A percentile compares a stretch with the other conserved stretches of the same genome.
Conservation (phyloP, 2,329 filamentous ascomycete genomes). For the Coleophoma crateriformis region DNA sequence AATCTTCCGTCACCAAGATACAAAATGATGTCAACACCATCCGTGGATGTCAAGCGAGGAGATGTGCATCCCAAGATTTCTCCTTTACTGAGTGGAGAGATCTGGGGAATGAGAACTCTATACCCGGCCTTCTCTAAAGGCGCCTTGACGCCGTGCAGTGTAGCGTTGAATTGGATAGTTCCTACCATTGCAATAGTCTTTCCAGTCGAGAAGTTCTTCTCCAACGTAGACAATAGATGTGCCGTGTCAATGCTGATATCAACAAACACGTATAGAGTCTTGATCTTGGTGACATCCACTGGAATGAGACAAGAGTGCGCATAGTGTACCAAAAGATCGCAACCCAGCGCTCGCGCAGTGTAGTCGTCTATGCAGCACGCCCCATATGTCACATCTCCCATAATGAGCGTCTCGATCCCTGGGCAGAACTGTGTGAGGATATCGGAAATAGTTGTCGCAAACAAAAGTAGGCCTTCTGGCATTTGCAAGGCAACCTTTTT, state of each 20-base stretch:
- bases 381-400: slow-evolving; percentile 98
- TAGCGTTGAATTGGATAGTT: slow-evolving; percentile 98
- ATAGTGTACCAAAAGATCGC: slow-evolving; percentile 92
- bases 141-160: slow-evolving; percentile 78
- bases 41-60: slow-evolving; percentile 56
- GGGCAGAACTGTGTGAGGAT: slow-evolving; percentile 93
- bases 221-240: slow-evolving; percentile 80
- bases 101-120: slow-evolving; percentile 82
- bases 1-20: slow-evolving; percentile 92
- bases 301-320: slow-evolving; percentile 96
- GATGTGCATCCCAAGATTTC: slow-evolving; percentile 98
- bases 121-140: slow-evolving; percentile 81
- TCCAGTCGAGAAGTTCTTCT: slow-evolving; percentile 78
- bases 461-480: slow-evolving; percentile 89
- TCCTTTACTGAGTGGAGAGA: slow-evolving; percentile 85
- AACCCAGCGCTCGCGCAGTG: slow-evolving; percentile 87
- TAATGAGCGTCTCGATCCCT: slow-evolving; percentile 87
- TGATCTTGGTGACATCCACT: slow-evolving; percentile 93
- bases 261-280: slow-evolving; percentile 96
- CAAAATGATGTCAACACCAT: slow-evolving; percentile 68
- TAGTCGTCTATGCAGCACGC: slow-evolving; percentile 99
- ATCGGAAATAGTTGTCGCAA: slow-evolving; percentile 96
- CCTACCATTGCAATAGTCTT: slow-evolving; percentile 91
- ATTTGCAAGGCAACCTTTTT: slow-evolving; percentile 92
- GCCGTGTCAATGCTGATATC: slow-evolving; percentile 92